Base-by-base conservation (phyloP, 2,329 filamentous ascomycete genomes). In the Pyrenophora seminiperda region DNA sequence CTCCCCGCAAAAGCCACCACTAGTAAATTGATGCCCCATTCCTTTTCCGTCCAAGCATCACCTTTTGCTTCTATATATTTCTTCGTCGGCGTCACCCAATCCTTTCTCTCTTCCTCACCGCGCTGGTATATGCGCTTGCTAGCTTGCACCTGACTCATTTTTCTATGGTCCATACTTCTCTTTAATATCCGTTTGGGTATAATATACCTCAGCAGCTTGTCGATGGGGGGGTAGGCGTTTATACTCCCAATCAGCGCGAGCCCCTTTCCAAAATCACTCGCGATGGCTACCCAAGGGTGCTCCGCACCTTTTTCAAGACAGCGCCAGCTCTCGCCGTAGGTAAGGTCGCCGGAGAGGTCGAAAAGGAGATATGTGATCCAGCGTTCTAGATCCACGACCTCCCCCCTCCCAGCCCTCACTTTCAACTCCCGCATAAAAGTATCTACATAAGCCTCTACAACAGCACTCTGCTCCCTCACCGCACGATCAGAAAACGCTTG, bases 251-350 rank as follows among this genome's bases (percentile, higher is more conserved):
- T 59, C 30, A 71, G 61, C 0, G 61, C 55, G 11, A 70, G 54
- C 1, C 61, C 66, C 52, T 65, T 68, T 3, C 63, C 66, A 32
- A 67, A 67, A 10, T 58, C 63, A 11, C 58, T 49, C 0, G 58
- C 54, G 7, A 68, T 55, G 5, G 61, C 63, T 3, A 78, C 72
- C 72, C 73, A 78, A 5, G 68, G 66, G 51, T 77, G 71, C 17
- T 70, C 70, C 10, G 69, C 61, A 2, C 61, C 64, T 3, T 65
- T 63, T 19, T 67, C 56, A 2, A 79, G 56, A 36, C 73, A 75
- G 13, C 66, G 61, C 38, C 77, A 78, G 1, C 78, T 75, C 13
- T 79, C 75, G 0, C 80, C 81, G 53, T 83, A 83, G 0, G 80
- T 77, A 15, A 83, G 71, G 56, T 79, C 77, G 15, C 76, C 76